A percentile compares a stretch with the other conserved stretches of the same genome.
phyloP scores from a whole-genome alignment of 2,329 filamentous ascomycete genomes.

The Parafenestella ontariensis region DNA sequence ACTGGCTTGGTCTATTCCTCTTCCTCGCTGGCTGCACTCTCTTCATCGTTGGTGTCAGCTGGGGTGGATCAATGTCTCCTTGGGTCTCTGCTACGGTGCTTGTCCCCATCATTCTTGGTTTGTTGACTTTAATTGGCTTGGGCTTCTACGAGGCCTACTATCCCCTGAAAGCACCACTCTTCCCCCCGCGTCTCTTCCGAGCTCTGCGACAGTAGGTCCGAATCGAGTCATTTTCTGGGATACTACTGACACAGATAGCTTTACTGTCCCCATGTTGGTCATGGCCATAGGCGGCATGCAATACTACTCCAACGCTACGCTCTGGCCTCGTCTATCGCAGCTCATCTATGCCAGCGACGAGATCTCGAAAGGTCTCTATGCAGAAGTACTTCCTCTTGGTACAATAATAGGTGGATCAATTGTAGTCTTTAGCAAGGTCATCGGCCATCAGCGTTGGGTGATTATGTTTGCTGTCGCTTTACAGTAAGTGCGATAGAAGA shows the following conservation, averaged over 20 bases:
- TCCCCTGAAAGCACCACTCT: slow-evolving; percentile 31
- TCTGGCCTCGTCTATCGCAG: slow-evolving; percentile 36
- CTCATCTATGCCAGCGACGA: slow-evolving; percentile 38
- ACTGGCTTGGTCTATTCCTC: slow-evolving; percentile 38
- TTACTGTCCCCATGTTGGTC: slow-evolving; percentile 39
- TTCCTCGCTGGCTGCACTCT: slow-evolving; percentile 38
- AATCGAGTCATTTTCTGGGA: not conserved
- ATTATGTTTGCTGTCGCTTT: slow-evolving; percentile 34
- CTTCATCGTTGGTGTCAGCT: slow-evolving; percentile 41
- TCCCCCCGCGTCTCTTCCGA: slow-evolving; percentile 40
- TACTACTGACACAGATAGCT: slow-evolving; percentile 14
- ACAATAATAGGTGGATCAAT: slow-evolving; percentile 39
- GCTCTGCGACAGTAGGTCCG: slow-evolving; percentile 24
- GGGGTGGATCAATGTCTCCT: slow-evolving; percentile 34
- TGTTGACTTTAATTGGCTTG: slow-evolving; percentile 30
- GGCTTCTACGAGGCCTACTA: slow-evolving; percentile 39
- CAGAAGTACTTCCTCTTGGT: slow-evolving; percentile 34
- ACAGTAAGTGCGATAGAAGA: slow-evolving; percentile 9
- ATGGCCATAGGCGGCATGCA: slow-evolving; percentile 43
- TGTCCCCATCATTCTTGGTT: slow-evolving; percentile 33
- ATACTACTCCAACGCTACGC: slow-evolving; percentile 40
- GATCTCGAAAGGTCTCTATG: slow-evolving; percentile 36
- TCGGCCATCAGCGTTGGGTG: slow-evolving; percentile 40
- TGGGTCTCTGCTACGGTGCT: slow-evolving; percentile 35
- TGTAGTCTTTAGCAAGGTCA: slow-evolving; percentile 35